Conservation (phyloP, 169 alveolate genomes). For the Plasmodium billcollinsi region DNA sequence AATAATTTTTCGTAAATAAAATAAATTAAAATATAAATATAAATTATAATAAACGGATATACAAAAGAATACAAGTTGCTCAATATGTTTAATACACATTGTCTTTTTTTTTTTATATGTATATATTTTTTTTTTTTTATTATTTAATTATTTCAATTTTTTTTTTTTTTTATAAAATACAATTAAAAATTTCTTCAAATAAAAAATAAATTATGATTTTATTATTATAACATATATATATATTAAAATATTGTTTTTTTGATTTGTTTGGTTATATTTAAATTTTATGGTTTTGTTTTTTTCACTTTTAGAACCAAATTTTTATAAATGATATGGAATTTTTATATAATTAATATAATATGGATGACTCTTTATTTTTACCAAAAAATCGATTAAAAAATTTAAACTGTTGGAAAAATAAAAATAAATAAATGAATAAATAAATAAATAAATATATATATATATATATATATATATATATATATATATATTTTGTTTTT, state of each 20-base stretch:
- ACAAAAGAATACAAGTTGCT: too few relatives aligned
- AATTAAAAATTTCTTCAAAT: constrained; percentile 2
- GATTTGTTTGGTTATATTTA: not conserved
- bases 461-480: constrained; percentile 4
- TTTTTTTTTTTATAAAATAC: not conserved
- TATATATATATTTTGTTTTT: not conserved
- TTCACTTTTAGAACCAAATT: constrained; percentile 14
- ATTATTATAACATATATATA: too few relatives aligned
- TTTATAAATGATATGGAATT: constrained; percentile 27
- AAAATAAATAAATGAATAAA: not conserved
- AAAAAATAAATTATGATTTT: too few relatives aligned
- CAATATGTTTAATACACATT: too few relatives aligned
- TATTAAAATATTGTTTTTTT: not conserved
- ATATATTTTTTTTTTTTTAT: too few relatives aligned
- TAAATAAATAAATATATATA: not conserved
- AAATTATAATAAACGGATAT: too few relatives aligned
- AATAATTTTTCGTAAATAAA: too few relatives aligned
- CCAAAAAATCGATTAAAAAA: constrained; percentile 25
- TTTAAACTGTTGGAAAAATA: constrained; percentile 45
- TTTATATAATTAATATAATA: constrained; percentile 1
- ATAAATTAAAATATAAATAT: too few relatives aligned
- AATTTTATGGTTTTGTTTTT: not conserved
- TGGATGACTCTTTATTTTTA: constrained; percentile 12
- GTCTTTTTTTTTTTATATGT: too few relatives aligned
- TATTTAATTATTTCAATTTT: too few relatives aligned